Percentiles rank a stretch among this genome's conserved stretches.
Conservation (phyloP, 495 filamentous ascomycete genomes). For the Articulospora tetracladia region DNA sequence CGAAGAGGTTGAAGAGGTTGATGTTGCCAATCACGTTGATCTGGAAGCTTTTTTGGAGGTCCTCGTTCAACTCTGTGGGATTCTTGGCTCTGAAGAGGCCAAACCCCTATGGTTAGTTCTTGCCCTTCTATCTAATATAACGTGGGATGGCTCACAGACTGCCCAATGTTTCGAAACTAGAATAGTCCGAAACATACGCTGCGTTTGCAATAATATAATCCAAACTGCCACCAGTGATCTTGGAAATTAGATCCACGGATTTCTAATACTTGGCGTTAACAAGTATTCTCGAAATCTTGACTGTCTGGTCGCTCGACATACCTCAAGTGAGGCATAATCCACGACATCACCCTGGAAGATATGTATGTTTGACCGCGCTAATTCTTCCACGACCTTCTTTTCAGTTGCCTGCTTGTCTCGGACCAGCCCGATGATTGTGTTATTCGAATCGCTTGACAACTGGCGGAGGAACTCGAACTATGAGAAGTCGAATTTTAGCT, state of each 20-base stretch:
- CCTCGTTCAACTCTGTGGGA: constrained; percentile 25
- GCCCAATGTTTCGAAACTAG: constrained; percentile 23
- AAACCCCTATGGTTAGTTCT: neutral
- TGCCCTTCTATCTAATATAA: neutral
- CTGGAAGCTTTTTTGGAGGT: constrained; percentile 31
- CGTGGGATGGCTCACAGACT: constrained; percentile 22
- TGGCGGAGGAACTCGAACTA: constrained; percentile 18
- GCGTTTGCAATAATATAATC: constrained; percentile 54
- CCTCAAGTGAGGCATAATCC: constrained; percentile 32
- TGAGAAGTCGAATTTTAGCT: neutral
- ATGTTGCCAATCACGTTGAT: constrained; percentile 47
- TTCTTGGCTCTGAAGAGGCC: constrained; percentile 26
- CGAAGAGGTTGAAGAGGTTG: constrained; percentile 47
- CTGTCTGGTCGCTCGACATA: neutral
- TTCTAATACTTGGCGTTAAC: neutral
- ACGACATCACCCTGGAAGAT: constrained; percentile 40
- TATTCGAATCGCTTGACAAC: constrained; percentile 23
- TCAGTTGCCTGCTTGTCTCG: constrained; percentile 31
- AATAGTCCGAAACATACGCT: constrained; percentile 26
- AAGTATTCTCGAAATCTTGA: neutral
- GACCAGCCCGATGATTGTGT: constrained; percentile 32
- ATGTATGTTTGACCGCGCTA: constrained; percentile 32
- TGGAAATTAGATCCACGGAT: constrained; percentile 17
- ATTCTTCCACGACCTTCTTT: constrained; percentile 24
- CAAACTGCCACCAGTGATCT: constrained; percentile 37